Evolutionary conservation across 345 rosid genomes (phyloP).

Genomic region (Moricandia moricandioides): DNA sequence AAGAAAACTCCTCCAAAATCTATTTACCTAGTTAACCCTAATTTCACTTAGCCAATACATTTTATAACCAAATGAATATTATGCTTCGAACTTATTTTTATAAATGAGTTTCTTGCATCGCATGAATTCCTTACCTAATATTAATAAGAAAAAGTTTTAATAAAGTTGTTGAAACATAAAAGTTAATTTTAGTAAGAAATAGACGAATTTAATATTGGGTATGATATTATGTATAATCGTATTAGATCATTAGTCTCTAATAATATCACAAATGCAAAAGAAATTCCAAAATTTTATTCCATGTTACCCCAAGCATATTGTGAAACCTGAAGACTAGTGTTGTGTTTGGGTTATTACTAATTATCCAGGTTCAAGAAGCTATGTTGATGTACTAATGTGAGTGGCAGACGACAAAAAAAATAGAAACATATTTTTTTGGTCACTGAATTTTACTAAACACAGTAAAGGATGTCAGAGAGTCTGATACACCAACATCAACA

Average conservation of each 20-base stretch:
- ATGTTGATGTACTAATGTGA: neutral
- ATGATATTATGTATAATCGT: neutral
- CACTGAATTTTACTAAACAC: neutral
- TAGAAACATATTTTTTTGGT: neutral
- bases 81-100: no score
- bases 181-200: no score
- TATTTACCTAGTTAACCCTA: neutral
- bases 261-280: neutral
- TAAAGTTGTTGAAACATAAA: neutral
- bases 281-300: neutral
- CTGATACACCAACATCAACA: neutral
- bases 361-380: neutral
- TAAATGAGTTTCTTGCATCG: no score
- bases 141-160: neutral
- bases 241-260: neutral
- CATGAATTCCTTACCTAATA: no score
- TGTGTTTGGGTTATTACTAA: neutral
- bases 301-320: neutral
- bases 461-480: neutral
- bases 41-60: neutral
- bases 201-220: neutral
- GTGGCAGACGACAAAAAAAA: neutral
- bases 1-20: neutral
- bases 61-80: no score
- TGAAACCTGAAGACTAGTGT: neutral